Evolutionary conservation across 2,329 filamentous ascomycete genomes (phyloP).

Genomic region (Phialemonium atrogriseum): DNA sequence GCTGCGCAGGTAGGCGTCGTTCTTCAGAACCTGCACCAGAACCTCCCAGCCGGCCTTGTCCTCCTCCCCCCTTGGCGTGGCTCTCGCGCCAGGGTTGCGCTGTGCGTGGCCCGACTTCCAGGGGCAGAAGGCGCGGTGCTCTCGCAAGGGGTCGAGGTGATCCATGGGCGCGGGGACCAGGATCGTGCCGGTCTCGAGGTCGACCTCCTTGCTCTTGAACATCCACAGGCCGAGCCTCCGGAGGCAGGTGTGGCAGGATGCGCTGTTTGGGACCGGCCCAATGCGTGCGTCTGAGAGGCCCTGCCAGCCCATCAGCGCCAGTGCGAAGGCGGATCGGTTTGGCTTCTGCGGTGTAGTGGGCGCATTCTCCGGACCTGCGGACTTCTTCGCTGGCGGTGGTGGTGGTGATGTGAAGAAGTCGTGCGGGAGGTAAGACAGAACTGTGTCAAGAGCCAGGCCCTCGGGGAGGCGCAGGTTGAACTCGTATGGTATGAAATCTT

Average conservation of each 20-base stretch:
- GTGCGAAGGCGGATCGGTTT: constrained; percentile 46
- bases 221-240: constrained; percentile 89
- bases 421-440: constrained; percentile 40
- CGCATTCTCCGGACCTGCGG: neutral
- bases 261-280: constrained; percentile 60
- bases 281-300: constrained; percentile 47
- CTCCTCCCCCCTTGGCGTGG: constrained; percentile 14
- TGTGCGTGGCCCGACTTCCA: constrained; percentile 64
- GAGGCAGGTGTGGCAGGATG: constrained; percentile 78
- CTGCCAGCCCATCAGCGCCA: constrained; percentile 72
- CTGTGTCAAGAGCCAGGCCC: constrained; percentile 39
- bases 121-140: constrained; percentile 78
- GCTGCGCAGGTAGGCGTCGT: constrained; percentile 46
- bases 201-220: constrained; percentile 69
- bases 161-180: constrained; percentile 55
- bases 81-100: constrained; percentile 31
- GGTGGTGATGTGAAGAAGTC: constrained; percentile 45
- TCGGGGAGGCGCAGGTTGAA: constrained; percentile 53
- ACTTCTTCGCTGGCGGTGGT: no score
- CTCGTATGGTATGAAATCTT: constrained; percentile 50
- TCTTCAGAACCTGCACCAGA: constrained; percentile 45
- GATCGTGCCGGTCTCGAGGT: constrained; percentile 39
- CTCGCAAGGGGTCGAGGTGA: constrained; percentile 57
- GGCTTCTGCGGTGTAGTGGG: constrained; percentile 10
- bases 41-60: constrained; percentile 46